Base-by-base conservation (phyloP, 1,284 basidiomycete genomes). In the Pseudomicrostroma phylloplanum region DNA sequence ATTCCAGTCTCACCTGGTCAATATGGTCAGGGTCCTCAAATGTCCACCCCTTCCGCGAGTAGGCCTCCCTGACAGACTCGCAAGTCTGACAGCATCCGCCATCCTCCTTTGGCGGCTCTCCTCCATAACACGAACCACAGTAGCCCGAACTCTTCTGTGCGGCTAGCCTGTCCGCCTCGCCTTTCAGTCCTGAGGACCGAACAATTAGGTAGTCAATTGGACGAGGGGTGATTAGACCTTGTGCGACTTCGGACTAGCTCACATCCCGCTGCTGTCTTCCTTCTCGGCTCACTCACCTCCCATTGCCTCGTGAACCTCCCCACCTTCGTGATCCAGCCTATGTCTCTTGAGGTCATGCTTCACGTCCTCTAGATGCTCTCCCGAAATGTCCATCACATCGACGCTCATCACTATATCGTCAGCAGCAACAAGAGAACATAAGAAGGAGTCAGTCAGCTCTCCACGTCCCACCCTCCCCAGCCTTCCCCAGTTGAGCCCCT, bases 321-420 rank as follows among this genome's bases (percentile, higher is more conserved):
- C 74, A 2, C 92, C 92, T 6, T 83, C 72, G 30, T 82, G 77
- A 65, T 86, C 84, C 26, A 97, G 81, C 19, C 96, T 86, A 7
- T 86, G 88, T 80, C 97, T 96, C 63, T 88, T 76, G 64, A 98
- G 85, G 76, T 92, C 92, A 80, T 97, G 94, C 55, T 69, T 67
- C 17, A 79, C 70, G 48, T 79, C 74, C 65, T 88, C 85, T 78
- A 96, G 92, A 53, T 89, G 87, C 82, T 97, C 94, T 30, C 96
- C 96, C 62, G 89, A 91, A 66, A 98, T 96, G 79, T 99, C 96
- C 90, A 96, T 96, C 59, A 98, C 87, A 80, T 98, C 96, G 60
- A 98, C 60, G 56, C 69, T 71, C 26, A 78, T 63, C 21, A 78
- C 30, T 36, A 9, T 36, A 3, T 4, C 9, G 3, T 9, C 3